Conservation (phyloP, 257 asterid genomes). For the Lycium barbarum region DNA sequence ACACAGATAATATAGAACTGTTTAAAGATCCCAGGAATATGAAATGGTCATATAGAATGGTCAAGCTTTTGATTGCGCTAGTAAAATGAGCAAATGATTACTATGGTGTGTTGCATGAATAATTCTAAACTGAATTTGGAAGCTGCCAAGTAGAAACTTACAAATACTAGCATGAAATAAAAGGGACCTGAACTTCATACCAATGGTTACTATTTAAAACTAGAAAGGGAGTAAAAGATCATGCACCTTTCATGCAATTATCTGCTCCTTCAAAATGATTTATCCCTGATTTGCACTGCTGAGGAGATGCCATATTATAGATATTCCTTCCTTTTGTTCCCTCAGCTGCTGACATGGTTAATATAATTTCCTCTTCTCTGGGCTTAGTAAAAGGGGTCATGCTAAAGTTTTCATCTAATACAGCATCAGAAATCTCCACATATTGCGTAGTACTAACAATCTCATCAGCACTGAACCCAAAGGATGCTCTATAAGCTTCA, state of each 20-base stretch:
- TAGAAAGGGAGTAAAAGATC: slow-evolving; percentile 22
- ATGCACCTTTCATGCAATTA: slow-evolving; percentile 29
- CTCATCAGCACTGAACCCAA: slow-evolving; percentile 99
- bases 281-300: slow-evolving; percentile 50
- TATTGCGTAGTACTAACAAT: slow-evolving; percentile 78
- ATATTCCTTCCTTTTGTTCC: slow-evolving; percentile 40
- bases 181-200: neutral
- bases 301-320: slow-evolving; percentile 45
- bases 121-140: neutral
- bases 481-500: slow-evolving; percentile 97
- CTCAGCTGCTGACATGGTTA: slow-evolving; percentile 44
- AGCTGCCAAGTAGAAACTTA: neutral
- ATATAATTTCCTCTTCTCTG: slow-evolving; percentile 47
- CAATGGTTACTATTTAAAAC: neutral
- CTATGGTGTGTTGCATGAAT: neutral
- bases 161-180: slow-evolving; percentile 18
- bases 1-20: neutral
- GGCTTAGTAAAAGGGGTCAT: slow-evolving; percentile 63
- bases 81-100: neutral
- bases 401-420: slow-evolving; percentile 71
- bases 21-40: neutral
- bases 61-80: neutral
- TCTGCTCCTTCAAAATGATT: slow-evolving; percentile 42
- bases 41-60: neutral
- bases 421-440: slow-evolving; percentile 83